Evolutionary conservation across 164 flowering plant genomes (phyloP), one percentile per base, ranked within the genome.

Genomic region (Santalum album): DNA sequence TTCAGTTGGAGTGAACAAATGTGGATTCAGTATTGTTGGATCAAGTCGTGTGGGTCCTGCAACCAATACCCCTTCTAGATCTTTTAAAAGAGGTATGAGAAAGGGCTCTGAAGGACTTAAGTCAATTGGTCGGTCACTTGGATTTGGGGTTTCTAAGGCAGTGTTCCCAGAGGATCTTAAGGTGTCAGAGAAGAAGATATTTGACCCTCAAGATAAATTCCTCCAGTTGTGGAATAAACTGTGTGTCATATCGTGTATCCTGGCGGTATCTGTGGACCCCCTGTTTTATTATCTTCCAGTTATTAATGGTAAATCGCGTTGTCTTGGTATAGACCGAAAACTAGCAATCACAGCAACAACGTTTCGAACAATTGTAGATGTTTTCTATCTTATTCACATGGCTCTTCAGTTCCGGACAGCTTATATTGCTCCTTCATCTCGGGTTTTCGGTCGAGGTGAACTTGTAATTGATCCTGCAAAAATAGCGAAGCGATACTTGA

Each of bases 381-480:
- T 64, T 53, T 87, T 90, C 71, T 90, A 87, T 69, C 78, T 87
- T 39, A 68, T 87, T 61, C 96, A 67, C 78, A 90, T 94, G 86
- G 77, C 70, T 67, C 83, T 94, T 39, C 96, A 87, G 57, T 94
- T 90, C 58, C 86, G 95, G 21, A 94, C 97, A 22, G 99, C 96
- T 54, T 94, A 76, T 62, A 87, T 94, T 74, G 99, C 99, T 26
- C 99, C 97, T 44, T 83, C 96, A 46, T 94, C 99, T 65, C 83
- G 97, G 57, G 99, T 90, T 40, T 94, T 94, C 72, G 99, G 99
- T 45, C 78, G 97, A 46, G 99, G 99, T 62, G 99, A 85, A 76
- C 99, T 94, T 66, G 97, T 90, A 36, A 82, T 87, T 55, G 90
- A 90, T 72, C 79, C 92, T 64, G 77, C 76, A 66, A 71, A 82